Conservation (phyloP, 164 flowering plant species). For the Taxillus chinensis region DNA sequence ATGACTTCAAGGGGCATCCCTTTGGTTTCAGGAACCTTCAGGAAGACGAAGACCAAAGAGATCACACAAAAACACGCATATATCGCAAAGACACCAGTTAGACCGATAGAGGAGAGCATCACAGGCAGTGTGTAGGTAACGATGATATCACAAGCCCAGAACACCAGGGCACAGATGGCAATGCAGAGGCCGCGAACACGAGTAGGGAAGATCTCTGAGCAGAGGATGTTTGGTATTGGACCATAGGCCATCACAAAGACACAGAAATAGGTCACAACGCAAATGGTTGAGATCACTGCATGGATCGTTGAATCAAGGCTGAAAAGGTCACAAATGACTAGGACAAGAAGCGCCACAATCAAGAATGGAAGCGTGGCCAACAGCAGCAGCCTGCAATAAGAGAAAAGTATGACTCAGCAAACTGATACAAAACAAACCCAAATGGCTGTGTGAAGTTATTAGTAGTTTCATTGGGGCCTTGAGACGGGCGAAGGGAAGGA, state of each 20-base stretch:
- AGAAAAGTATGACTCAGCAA: not conserved
- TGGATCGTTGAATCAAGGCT: constrained; percentile 33
- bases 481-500: too few relatives aligned
- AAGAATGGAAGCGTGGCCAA: constrained; percentile 70
- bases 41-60: constrained; percentile 70
- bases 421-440: not conserved
- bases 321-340: constrained; percentile 48
- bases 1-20: constrained; percentile 98
- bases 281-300: constrained; percentile 57
- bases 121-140: constrained; percentile 84
- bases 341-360: constrained; percentile 43
- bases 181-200: constrained; percentile 89
- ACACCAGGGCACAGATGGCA: constrained; percentile 75
- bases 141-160: constrained; percentile 80
- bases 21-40: constrained; percentile 93
- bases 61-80: constrained; percentile 65
- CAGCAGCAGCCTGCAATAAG: constrained; percentile 52
- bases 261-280: constrained; percentile 81
- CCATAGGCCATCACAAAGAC: constrained; percentile 84
- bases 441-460: too few relatives aligned
- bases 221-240: constrained; percentile 87
- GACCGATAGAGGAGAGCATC: constrained; percentile 72
- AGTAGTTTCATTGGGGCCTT: too few relatives aligned
- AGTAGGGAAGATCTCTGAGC: constrained; percentile 94
- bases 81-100: constrained; percentile 74